Evolutionary conservation across 805 yeast species (phyloP), one percentile per base, ranked within the genome.

Genomic region (Maudiozyma barnettii): DNA sequence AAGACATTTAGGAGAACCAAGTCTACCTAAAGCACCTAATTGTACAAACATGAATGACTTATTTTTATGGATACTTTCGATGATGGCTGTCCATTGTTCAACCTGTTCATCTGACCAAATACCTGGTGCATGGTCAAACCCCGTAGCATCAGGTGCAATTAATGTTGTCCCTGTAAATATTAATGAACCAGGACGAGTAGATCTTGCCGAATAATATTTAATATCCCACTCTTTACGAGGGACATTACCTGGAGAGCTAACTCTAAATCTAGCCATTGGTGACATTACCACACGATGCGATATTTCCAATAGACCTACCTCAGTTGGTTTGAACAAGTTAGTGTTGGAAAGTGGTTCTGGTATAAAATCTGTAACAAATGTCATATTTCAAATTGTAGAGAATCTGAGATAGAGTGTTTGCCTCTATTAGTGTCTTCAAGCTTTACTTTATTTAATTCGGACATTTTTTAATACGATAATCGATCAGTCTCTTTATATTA

Each of bases 111-210:
- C 70, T 18, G 61, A 67, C 61, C 67, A 70, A 44, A 78, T 69
- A 51, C 78, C 78, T 16, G 83, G 81, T 2, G 65, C 72, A 18
- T 59, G 45, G 9, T 57, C 57, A 48, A 64, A 67, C 13, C 73
- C 65, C 36, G 78, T 72, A 21, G 65, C 60, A 39, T 54, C 59
- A 1, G 61, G 54, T 5, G 77, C 61, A 18, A 72, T 69, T 51
- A 67, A 69, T 1, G 80, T 72, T 4, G 78, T 85, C 58, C 81
- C 87, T 4, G 81, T 63, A 51, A 78, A 71, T 33, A 80, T 51
- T 44, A 81, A 59, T 4, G 48, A 66, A 13, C 86, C 86, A n/a
- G 75, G 74, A 42, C 61, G 60, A 37, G 62, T 56, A 0, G 84
- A 71, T 51, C 84, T 67, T 51, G 76, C 75, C 20, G 58, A 67